These are phyloP conservation scores for Tylopilus balloui DNA, from an alignment of 768 basidiomycete species.

Conservation along the genomic window DNA sequence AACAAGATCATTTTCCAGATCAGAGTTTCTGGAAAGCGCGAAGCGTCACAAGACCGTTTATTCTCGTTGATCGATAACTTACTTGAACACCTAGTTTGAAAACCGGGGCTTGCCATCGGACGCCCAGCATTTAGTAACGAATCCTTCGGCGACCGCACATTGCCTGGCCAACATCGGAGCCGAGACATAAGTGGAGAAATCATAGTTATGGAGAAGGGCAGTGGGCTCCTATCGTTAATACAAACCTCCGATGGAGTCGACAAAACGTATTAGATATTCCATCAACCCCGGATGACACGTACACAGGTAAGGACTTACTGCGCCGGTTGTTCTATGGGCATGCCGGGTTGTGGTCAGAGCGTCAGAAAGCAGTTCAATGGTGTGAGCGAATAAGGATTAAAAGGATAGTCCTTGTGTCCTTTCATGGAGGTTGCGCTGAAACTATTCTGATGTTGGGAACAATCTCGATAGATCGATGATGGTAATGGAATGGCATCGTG, in stretches of 20 bases:
- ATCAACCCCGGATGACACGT: constrained; percentile 5
- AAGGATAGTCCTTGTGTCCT: not conserved
- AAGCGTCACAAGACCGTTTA: not conserved
- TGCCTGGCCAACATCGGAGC: constrained; percentile 3
- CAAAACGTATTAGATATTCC: not conserved
- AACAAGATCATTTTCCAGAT: constrained; percentile 3
- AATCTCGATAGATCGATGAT: constrained; percentile 7
- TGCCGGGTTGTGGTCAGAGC: not conserved
- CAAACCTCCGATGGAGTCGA: not conserved
- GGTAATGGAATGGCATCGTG: not conserved
- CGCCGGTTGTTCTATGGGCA: not conserved
- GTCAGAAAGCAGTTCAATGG: not conserved
- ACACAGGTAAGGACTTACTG: not conserved
- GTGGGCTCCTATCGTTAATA: not conserved
- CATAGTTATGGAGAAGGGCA: not conserved
- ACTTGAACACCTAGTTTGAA: constrained; percentile 19
- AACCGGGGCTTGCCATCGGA: constrained; percentile 12
- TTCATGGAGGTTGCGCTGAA: not conserved
- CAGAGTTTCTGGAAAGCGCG: not conserved
- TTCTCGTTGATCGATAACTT: constrained; percentile 11
- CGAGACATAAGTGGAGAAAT: not conserved
- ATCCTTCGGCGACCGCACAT: not conserved
- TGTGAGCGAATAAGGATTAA: not conserved
- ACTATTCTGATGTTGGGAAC: not conserved
- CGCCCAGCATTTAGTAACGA: constrained; percentile 1